Conservation (phyloP, 148 eudicot species). For the Spergularia bocconei region DNA sequence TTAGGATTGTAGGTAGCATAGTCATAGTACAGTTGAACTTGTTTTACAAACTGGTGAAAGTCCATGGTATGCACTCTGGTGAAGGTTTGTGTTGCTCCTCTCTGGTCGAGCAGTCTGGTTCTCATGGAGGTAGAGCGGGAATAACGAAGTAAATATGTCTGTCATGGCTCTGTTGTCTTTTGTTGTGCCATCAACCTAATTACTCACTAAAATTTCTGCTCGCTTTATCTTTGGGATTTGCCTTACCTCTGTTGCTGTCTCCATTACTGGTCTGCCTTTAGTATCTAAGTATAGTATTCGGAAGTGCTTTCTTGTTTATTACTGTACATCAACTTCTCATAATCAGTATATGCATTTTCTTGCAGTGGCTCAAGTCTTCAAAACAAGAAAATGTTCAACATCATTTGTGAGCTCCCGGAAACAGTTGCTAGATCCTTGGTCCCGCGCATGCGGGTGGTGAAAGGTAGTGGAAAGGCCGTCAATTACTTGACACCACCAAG, state of each 20-base stretch:
- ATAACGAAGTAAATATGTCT: no score
- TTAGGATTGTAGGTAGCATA: no score
- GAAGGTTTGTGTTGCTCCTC: no score
- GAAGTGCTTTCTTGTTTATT: background rate
- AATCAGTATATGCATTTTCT: background rate
- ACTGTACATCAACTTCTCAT: background rate
- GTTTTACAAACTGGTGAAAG: no score
- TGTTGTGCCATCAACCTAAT: no score
- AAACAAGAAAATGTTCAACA: constrained; percentile 96
- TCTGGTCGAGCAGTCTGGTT: no score
- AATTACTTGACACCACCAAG: constrained; percentile 99
- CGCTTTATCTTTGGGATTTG: no score
- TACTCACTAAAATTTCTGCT: no score
- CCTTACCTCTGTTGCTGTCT: background rate
- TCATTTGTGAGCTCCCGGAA: constrained; percentile 97
- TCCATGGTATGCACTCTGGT: no score
- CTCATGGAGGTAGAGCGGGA: no score
- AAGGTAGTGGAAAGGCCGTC: constrained; percentile 93
- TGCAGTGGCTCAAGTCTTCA: constrained; percentile 90
- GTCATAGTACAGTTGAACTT: no score
- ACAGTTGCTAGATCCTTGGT: constrained; percentile 95
- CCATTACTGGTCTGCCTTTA: background rate
- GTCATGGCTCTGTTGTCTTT: no score
- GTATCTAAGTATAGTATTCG: background rate
- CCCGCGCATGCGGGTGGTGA: constrained; percentile 93